A percentile compares a stretch with the other conserved stretches of the same genome.
These are phyloP conservation scores for Pseudomonodictys pantanalensis DNA, from an alignment of 495 filamentous ascomycete species.

Conservation along the genomic window DNA sequence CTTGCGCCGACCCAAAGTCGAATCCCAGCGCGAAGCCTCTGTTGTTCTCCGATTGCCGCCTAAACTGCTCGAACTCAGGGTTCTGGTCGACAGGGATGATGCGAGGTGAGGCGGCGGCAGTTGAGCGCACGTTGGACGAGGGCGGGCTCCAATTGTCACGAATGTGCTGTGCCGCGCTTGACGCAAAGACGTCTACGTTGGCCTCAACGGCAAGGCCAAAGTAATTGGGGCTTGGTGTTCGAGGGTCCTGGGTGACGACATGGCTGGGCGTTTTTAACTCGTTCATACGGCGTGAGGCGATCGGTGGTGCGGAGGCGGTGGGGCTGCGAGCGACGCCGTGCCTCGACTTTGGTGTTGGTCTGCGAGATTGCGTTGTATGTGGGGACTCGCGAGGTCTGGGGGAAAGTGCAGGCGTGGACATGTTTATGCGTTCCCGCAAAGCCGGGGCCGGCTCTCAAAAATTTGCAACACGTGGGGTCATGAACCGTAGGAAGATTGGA, in stretches of 20 bases:
- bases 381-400: slow-evolving; percentile 18
- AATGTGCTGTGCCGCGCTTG: slow-evolving; percentile 52
- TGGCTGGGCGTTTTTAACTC: slow-evolving; percentile 17
- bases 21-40: slow-evolving; percentile 32
- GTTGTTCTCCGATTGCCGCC: slow-evolving; percentile 64
- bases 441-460: slow-evolving; percentile 1
- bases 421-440: background rate
- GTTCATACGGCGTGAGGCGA: slow-evolving; percentile 19
- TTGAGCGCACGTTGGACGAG: slow-evolving; percentile 65
- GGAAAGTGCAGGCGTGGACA: slow-evolving; percentile 28
- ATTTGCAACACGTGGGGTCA: slow-evolving; percentile 9
- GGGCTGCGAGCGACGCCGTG: slow-evolving; percentile 3
- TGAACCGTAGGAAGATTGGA: slow-evolving; percentile 23
- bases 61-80: slow-evolving; percentile 72
- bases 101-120: slow-evolving; percentile 64
- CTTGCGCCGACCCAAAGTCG: slow-evolving; percentile 33
- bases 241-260: slow-evolving; percentile 20
- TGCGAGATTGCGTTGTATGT: slow-evolving; percentile 11
- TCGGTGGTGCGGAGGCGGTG: slow-evolving; percentile 1
- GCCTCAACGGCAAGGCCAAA: slow-evolving; percentile 71
- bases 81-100: slow-evolving; percentile 68
- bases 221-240: slow-evolving; percentile 70
- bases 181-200: slow-evolving; percentile 56
- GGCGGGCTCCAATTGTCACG: slow-evolving; percentile 71
- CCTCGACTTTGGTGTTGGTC: slow-evolving; percentile 14